phyloP scores from a whole-genome alignment of 176 grass and related monocot species.

The Oryza officinalis region DNA sequence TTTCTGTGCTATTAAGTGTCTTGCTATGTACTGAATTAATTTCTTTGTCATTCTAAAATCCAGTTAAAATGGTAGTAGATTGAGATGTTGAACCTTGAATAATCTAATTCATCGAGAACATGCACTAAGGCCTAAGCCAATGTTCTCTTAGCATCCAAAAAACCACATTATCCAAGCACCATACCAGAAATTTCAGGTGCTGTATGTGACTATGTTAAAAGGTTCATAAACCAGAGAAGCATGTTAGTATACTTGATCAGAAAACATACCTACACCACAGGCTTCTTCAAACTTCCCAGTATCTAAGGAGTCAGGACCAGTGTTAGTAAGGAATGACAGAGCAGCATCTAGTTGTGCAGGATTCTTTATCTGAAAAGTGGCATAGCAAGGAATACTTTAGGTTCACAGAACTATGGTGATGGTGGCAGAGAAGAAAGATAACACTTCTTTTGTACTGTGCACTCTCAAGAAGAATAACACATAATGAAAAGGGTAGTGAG shows the following conservation, averaged over 20 bases:
- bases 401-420: slow-evolving; percentile 2
- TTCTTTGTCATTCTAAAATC: neutral
- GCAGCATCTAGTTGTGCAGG: slow-evolving; percentile 85
- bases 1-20: too few species aligned
- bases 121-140: neutral
- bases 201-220: neutral
- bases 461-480: neutral
- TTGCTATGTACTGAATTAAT: too few species aligned
- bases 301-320: slow-evolving; percentile 72
- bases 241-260: neutral
- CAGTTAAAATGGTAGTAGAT: slow-evolving; percentile 19
- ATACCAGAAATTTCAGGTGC: neutral
- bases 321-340: slow-evolving; percentile 63
- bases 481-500: neutral
- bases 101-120: slow-evolving; percentile 14
- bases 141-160: slow-evolving; percentile 16
- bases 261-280: slow-evolving; percentile 81
- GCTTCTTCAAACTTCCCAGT: slow-evolving; percentile 78
- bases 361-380: slow-evolving; percentile 76
- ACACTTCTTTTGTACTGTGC: neutral
- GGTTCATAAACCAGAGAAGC: slow-evolving; percentile 24
- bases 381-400: slow-evolving; percentile 8
- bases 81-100: slow-evolving; percentile 10
- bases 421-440: slow-evolving; percentile 1
- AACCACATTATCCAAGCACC: neutral